phyloP scores from a whole-genome alignment of 2,329 filamentous ascomycete species.

The Penicillium rolfsii region DNA sequence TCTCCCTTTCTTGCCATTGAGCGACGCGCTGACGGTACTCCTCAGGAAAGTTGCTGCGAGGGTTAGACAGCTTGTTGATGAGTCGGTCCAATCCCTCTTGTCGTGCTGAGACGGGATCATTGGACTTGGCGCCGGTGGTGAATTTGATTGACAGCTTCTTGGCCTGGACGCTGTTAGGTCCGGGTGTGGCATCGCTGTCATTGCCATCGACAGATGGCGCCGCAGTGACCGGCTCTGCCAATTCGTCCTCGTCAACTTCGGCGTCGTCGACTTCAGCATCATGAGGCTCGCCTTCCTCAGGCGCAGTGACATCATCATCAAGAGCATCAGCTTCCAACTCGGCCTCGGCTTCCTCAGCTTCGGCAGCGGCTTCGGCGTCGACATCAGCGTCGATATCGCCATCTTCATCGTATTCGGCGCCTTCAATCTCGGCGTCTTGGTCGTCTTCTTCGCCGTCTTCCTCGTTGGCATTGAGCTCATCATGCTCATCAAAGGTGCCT shows the following conservation, averaged over 20 bases:
- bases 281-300: conserved; percentile 16
- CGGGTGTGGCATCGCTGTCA: conserved; percentile 5
- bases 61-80: conserved; percentile 29
- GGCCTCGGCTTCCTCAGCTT: conserved; percentile 24
- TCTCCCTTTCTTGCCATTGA: conserved; percentile 25
- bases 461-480: conserved; percentile 12
- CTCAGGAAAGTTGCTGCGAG: conserved; percentile 22
- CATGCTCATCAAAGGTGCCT: conserved; percentile 23
- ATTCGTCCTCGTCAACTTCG: conserved; percentile 25
- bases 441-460: conserved; percentile 16
- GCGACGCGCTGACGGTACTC: conserved; percentile 23
- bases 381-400: conserved; percentile 18
- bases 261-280: conserved; percentile 25
- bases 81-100: conserved; percentile 14
- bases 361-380: conserved; percentile 19
- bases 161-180: not conserved
- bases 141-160: conserved; percentile 6
- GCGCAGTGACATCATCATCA: conserved; percentile 16
- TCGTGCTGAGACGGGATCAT: not conserved
- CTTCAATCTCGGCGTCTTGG: conserved; percentile 20
- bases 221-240: conserved; percentile 21
- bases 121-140: not conserved
- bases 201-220: conserved; percentile 14
- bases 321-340: conserved; percentile 17
- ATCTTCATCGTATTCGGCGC: conserved; percentile 15